These are phyloP conservation scores for Aspergillus persii DNA, from an alignment of 2,329 filamentous ascomycete species.

Conservation along the genomic window DNA sequence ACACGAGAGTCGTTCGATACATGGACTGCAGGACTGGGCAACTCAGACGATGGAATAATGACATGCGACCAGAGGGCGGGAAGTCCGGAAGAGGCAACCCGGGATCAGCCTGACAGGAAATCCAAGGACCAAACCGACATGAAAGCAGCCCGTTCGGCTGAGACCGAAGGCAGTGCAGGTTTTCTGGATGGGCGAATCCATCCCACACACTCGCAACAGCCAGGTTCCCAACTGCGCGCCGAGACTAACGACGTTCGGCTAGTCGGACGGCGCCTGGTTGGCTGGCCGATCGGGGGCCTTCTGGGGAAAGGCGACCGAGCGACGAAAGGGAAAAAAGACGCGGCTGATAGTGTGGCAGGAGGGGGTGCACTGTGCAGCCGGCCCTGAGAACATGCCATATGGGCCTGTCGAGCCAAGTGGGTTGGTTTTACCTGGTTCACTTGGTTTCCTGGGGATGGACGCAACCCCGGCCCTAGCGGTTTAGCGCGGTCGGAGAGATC, in stretches of 20 bases:
- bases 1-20: no score
- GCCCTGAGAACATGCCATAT: not conserved
- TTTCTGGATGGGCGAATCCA: not conserved
- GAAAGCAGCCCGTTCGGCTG: not conserved
- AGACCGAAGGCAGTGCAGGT: not conserved
- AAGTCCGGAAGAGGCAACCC: conserved; percentile 9
- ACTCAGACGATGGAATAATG: not conserved
- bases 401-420: not conserved
- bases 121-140: not conserved
- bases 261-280: not conserved
- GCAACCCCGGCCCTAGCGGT: not conserved
- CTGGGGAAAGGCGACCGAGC: no score
- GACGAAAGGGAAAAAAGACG: not conserved
- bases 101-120: not conserved
- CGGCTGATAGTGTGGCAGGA: not conserved
- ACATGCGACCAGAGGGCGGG: not conserved
- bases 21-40: not conserved
- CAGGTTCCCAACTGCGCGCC: no score
- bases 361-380: no score
- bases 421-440: not conserved
- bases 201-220: no score
- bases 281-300: not conserved
- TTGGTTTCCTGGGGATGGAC: not conserved
- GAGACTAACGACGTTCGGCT: not conserved
- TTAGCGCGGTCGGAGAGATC: not conserved